Conservation (phyloP, 179 eudicot species). For the Silene noctiflora region DNA sequence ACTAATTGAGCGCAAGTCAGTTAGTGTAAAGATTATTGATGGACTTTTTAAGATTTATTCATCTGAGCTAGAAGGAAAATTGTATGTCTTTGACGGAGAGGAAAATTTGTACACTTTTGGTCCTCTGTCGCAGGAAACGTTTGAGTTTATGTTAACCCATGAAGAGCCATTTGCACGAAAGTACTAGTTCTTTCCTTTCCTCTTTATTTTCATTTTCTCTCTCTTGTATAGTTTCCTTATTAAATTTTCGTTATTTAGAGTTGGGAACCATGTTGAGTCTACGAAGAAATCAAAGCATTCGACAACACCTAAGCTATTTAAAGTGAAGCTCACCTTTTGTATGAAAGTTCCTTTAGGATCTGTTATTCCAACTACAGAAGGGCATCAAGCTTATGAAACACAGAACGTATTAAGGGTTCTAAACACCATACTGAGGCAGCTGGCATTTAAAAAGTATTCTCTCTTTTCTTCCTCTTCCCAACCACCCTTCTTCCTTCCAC, state of each 20-base stretch:
- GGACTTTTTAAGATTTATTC: conserved; percentile 51
- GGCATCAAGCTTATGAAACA: conserved; percentile 34
- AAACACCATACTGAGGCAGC: conserved; percentile 69
- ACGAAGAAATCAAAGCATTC: conserved; percentile 61
- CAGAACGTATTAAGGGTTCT: conserved; percentile 73
- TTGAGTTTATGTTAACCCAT: conserved; percentile 51
- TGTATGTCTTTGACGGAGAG: conserved; percentile 72
- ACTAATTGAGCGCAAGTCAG: conserved; percentile 45
- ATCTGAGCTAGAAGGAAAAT: conserved; percentile 52
- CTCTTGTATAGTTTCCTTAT: not conserved
- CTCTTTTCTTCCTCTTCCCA: conserved; percentile 5
- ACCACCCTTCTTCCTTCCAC: not conserved
- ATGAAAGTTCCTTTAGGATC: conserved; percentile 54
- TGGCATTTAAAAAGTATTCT: conserved; percentile 61
- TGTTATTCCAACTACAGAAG: conserved; percentile 43
- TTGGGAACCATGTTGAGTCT: conserved; percentile 38
- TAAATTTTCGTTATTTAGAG: conserved; percentile 23
- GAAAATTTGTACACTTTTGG: conserved; percentile 65
- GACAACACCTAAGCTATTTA: conserved; percentile 49
- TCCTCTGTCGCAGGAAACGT: conserved; percentile 53
- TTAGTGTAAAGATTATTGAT: conserved; percentile 54
- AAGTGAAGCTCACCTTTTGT: conserved; percentile 61
- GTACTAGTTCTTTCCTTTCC: conserved; percentile 32
- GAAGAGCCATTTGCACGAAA: conserved; percentile 64
- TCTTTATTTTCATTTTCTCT: not conserved